Conservation (phyloP, 2,329 filamentous ascomycete genomes). For the Septoria linicola region DNA sequence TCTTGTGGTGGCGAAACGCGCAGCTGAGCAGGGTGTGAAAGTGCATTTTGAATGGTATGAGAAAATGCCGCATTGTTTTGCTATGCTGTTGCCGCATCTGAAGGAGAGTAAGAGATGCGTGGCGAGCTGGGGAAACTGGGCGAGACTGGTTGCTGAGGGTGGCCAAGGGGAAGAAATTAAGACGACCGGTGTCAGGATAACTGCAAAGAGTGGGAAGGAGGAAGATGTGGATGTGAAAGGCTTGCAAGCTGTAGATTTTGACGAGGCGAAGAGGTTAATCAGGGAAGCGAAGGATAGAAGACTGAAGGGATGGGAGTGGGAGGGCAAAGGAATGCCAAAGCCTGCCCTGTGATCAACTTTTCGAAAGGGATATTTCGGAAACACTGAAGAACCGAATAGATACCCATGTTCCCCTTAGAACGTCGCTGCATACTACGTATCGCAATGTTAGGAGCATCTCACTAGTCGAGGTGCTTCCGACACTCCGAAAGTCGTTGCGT, state of each 20-base stretch:
- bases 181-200: constrained; percentile 35
- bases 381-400: too few species aligned
- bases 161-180: constrained; percentile 26
- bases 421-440: too few species aligned
- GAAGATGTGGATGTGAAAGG: constrained; percentile 29
- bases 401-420: too few species aligned
- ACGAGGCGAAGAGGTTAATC: constrained; percentile 33
- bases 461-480: too few species aligned
- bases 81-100: constrained; percentile 43
- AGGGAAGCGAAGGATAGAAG: constrained; percentile 35
- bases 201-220: constrained; percentile 36
- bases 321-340: constrained; percentile 37
- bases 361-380: too few species aligned
- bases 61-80: constrained; percentile 75
- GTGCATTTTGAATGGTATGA: constrained; percentile 72
- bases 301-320: constrained; percentile 35
- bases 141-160: constrained; percentile 32
- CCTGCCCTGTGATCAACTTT: too few species aligned
- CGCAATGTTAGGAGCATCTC: too few species aligned
- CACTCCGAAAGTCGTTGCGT: too few species aligned
- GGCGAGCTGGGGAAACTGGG: constrained; percentile 39
- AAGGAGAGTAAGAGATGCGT: constrained; percentile 38
- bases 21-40: constrained; percentile 57
- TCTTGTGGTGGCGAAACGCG: constrained; percentile 57
- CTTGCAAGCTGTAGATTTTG: constrained; percentile 27